These are phyloP conservation scores for Astrothelium subdiscretum DNA, from an alignment of 495 filamentous ascomycete genomes.

Conservation along the genomic window DNA sequence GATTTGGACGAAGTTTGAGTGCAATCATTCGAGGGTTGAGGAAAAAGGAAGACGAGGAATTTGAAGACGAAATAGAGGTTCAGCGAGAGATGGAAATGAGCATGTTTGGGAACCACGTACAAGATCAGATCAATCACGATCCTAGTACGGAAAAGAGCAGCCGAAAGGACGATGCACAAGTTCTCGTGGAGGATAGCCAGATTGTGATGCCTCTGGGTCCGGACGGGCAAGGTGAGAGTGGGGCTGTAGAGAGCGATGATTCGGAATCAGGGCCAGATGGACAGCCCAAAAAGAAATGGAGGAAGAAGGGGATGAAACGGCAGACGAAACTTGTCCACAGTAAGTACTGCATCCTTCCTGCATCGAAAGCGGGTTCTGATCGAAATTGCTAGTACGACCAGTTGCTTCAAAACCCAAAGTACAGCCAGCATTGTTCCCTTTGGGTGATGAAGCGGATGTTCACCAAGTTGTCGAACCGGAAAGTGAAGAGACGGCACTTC, in stretches of 20 bases:
- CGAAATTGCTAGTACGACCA: background rate
- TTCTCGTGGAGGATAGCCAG: conserved; percentile 56
- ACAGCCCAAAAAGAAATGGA: conserved; percentile 51
- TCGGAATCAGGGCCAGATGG: conserved; percentile 27
- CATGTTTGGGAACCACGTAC: background rate
- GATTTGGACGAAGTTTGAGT: conserved; percentile 59
- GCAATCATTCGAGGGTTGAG: conserved; percentile 65
- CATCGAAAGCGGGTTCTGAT: conserved; percentile 6
- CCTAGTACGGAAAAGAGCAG: conserved; percentile 4
- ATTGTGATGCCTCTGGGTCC: conserved; percentile 43
- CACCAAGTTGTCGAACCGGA: conserved; percentile 27
- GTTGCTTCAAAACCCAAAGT: background rate
- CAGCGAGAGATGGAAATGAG: conserved; percentile 67
- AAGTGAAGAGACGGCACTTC: background rate
- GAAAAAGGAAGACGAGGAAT: conserved; percentile 60
- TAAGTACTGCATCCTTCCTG: conserved; percentile 26
- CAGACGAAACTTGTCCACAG: conserved; percentile 71
- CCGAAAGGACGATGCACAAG: conserved; percentile 17
- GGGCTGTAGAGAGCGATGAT: conserved; percentile 31
- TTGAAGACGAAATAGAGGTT: conserved; percentile 51
- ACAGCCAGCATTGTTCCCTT: background rate
- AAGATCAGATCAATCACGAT: background rate
- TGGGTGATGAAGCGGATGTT: conserved; percentile 16
- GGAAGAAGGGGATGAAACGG: conserved; percentile 89
- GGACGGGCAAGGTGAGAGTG: conserved; percentile 46